phyloP scores from a whole-genome alignment of 208 protist genomes.

The Sergeia podlipaevii region DNA sequence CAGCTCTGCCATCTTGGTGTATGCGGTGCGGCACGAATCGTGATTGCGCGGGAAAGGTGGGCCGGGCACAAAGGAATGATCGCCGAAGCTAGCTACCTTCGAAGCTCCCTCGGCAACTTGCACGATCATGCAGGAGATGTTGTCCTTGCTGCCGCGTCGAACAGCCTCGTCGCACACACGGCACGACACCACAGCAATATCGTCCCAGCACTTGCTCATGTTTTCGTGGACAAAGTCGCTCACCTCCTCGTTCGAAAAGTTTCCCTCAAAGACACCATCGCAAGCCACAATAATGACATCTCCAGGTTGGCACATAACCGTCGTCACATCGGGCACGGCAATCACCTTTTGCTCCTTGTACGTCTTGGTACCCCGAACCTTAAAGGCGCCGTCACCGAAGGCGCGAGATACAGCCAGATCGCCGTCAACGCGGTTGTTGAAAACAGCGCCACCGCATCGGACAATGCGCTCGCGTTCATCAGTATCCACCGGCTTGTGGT shows the following conservation, averaged over 20 bases:
- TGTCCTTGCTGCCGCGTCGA: constrained; percentile 88
- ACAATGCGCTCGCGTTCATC: constrained; percentile 82
- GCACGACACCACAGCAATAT: constrained; percentile 70
- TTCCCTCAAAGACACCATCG: constrained; percentile 90
- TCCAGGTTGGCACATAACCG: constrained; percentile 50
- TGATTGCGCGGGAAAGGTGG: constrained; percentile 74
- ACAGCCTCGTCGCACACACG: constrained; percentile 88
- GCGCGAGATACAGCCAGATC: constrained; percentile 92
- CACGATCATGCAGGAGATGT: constrained; percentile 88
- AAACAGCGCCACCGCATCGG: constrained; percentile 82
- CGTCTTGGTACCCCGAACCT: constrained; percentile 49
- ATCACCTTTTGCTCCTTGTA: constrained; percentile 87
- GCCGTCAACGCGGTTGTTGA: constrained; percentile 88
- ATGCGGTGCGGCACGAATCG: constrained; percentile 60
- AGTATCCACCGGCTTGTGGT: constrained; percentile 88
- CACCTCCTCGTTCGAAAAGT: constrained; percentile 87
- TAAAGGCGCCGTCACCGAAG: constrained; percentile 93
- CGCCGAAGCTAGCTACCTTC: constrained; percentile 40
- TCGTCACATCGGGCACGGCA: constrained; percentile 76
- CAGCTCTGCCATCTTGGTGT: constrained; percentile 68
- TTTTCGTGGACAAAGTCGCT: constrained; percentile 63
- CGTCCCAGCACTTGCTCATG: constrained; percentile 49
- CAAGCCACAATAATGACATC: constrained; percentile 87
- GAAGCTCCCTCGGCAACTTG: constrained; percentile 60
- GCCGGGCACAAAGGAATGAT: constrained; percentile 64